Evolutionary conservation across 2,329 filamentous ascomycete genomes (phyloP).

Genomic region (Talaromyces sp.): DNA sequence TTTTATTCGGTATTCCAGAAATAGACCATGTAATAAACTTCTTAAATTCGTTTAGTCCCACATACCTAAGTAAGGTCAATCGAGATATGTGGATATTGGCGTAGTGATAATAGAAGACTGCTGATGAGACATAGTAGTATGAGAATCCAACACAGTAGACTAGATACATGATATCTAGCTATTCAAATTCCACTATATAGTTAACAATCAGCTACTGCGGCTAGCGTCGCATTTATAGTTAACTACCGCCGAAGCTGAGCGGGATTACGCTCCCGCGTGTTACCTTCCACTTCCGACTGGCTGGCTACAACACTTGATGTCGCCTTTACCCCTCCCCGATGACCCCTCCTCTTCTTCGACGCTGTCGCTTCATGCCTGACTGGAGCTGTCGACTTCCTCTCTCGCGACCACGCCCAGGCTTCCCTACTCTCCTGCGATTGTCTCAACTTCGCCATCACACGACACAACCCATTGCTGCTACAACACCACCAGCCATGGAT

Average conservation of each 20-base stretch:
- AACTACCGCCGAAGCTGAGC: background rate
- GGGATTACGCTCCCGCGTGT: background rate
- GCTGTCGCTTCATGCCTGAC: constrained; percentile 16
- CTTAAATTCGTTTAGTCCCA: background rate
- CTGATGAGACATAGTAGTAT: no score
- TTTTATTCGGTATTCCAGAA: background rate
- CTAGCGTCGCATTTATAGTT: no score
- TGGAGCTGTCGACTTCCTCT: constrained; percentile 17
- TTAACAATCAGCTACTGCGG: no score
- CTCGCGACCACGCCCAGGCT: constrained; percentile 9
- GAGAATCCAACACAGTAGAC: no score
- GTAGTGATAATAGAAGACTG: no score
- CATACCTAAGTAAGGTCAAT: no score
- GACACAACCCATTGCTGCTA: constrained; percentile 1
- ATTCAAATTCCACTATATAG: no score
- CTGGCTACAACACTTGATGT: background rate
- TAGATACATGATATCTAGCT: no score
- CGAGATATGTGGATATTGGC: no score
- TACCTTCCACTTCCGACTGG: background rate
- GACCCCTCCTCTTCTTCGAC: constrained; percentile 19
- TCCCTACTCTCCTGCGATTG: constrained; percentile 8
- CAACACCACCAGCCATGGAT: constrained; percentile 30
- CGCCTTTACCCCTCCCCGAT: constrained; percentile 8
- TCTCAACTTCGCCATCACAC: constrained; percentile 12
- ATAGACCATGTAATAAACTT: background rate